phyloP scores from a whole-genome alignment of 441 rosid species.

The Syzygium syzygioides region DNA sequence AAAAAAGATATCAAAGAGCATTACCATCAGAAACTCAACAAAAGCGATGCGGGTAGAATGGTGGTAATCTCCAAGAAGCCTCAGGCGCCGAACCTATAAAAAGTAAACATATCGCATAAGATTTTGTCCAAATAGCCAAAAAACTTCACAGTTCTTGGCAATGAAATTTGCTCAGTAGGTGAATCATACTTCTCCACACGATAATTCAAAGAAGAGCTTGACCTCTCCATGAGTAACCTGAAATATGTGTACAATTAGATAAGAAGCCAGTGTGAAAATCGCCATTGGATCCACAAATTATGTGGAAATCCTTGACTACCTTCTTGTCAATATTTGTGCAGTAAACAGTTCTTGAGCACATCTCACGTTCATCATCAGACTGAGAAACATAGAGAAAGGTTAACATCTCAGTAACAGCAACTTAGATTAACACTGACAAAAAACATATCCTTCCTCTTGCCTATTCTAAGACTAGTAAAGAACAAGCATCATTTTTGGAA shows the following conservation, averaged over 20 bases:
- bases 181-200: neutral
- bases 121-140: neutral
- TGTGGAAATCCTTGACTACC: conserved; percentile 28
- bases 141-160: neutral
- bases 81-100: conserved; percentile 15
- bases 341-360: conserved; percentile 92
- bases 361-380: conserved; percentile 97
- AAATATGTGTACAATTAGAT: neutral
- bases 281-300: neutral
- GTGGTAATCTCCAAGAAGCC: conserved; percentile 21
- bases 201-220: neutral
- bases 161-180: neutral
- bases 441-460: neutral
- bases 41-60: conserved; percentile 20
- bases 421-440: neutral
- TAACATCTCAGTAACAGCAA: neutral
- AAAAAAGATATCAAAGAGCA: neutral
- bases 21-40: conserved; percentile 20
- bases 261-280: neutral
- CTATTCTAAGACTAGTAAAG: neutral
- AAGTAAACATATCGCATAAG: neutral
- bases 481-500: neutral
- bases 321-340: conserved; percentile 93
- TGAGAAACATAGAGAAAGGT: conserved; percentile 19
- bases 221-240: neutral